These are phyloP conservation scores for Lipomyces japonicus DNA, from an alignment of 805 yeast species.

Conservation along the genomic window DNA sequence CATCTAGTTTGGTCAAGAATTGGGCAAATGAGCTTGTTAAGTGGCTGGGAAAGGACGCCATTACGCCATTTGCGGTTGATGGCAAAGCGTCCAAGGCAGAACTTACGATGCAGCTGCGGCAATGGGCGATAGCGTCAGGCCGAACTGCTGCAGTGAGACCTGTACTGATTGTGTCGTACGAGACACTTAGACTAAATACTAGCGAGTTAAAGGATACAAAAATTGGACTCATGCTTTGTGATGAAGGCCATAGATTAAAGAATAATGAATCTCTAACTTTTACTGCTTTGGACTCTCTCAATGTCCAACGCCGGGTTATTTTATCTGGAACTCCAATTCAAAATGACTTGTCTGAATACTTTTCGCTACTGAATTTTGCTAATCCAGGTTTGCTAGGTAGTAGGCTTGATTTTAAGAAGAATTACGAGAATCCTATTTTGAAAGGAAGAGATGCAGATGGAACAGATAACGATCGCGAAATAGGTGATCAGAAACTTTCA, in stretches of 20 bases:
- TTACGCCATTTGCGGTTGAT: constrained; percentile 86
- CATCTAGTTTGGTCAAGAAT: constrained; percentile 85
- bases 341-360: constrained; percentile 89
- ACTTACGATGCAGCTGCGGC: constrained; percentile 60
- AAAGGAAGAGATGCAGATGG: constrained; percentile 89
- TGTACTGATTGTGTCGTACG: constrained; percentile 89
- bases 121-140: constrained; percentile 87
- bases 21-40: constrained; percentile 96
- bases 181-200: constrained; percentile 82
- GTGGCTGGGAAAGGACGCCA: constrained; percentile 91
- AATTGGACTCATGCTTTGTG: constrained; percentile 81
- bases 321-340: constrained; percentile 96
- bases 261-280: constrained; percentile 92
- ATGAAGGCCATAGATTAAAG: constrained; percentile 78
- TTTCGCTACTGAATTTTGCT: constrained; percentile 83
- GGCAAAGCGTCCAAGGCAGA: constrained; percentile 63
- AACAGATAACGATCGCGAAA: constrained; percentile 65
- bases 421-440: constrained; percentile 75
- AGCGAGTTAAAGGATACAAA: constrained; percentile 69
- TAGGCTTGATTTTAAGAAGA: constrained; percentile 74
- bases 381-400: constrained; percentile 92
- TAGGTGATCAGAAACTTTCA: constrained; percentile 64
- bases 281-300: constrained; percentile 75
- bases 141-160: constrained; percentile 81
- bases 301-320: constrained; percentile 84